These are phyloP conservation scores for Aureobasidium melanogenum DNA, from an alignment of 2,329 filamentous ascomycete genomes.

Conservation along the genomic window DNA sequence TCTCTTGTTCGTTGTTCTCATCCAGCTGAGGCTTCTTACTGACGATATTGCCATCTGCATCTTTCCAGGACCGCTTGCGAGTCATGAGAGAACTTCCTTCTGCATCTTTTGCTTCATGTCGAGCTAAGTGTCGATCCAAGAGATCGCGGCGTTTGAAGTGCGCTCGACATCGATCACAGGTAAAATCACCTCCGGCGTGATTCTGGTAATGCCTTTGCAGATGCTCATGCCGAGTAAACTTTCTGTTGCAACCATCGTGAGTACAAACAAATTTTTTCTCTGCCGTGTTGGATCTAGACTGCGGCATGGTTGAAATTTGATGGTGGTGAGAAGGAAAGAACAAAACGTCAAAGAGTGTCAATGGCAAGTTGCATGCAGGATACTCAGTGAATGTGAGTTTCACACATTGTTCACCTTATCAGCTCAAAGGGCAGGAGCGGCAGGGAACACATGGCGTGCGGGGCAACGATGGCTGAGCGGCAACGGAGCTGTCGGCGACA, in stretches of 20 bases:
- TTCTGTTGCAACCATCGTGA: conserved; percentile 40
- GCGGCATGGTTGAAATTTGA: neutral
- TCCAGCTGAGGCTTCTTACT: conserved; percentile 29
- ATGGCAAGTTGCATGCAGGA: too few species aligned
- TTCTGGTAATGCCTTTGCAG: conserved; percentile 50
- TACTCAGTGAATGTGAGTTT: neutral
- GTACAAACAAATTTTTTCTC: conserved; percentile 32
- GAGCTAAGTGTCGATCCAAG: conserved; percentile 51
- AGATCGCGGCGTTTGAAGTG: conserved; percentile 55
- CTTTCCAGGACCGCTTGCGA: conserved; percentile 48
- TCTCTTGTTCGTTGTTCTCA: conserved; percentile 11
- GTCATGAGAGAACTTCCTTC: conserved; percentile 50
- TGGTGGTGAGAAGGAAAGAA: neutral
- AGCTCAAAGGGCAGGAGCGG: neutral
- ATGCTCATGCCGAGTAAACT: conserved; percentile 49
- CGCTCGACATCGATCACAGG: conserved; percentile 50
- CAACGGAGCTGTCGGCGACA: neutral
- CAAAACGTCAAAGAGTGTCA: too few species aligned
- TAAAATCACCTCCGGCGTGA: conserved; percentile 45
- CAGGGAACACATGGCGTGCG: neutral
- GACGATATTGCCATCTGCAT: conserved; percentile 45
- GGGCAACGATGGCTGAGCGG: neutral
- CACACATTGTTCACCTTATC: neutral
- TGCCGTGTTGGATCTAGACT: neutral
- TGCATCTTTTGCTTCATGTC: conserved; percentile 46